These are phyloP conservation scores for Metschnikowia lachancei DNA, from an alignment of 805 yeast genomes.

Conservation along the genomic window DNA sequence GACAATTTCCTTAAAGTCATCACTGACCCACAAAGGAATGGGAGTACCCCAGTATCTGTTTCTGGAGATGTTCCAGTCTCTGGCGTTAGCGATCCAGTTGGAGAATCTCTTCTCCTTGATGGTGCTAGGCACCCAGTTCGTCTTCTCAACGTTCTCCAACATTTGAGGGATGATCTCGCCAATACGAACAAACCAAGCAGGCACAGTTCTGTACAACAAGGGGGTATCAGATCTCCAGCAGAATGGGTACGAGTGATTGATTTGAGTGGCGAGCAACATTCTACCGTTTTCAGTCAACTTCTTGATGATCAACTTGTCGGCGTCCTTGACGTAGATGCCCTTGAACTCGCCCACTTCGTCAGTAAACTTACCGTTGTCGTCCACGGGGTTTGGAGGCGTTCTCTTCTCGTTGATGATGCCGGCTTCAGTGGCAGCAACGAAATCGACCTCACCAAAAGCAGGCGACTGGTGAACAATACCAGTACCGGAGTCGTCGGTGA, in stretches of 20 bases:
- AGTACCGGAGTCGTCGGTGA: slow-evolving; percentile 93
- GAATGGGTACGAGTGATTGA: slow-evolving; percentile 96
- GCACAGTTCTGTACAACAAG: slow-evolving; percentile 90
- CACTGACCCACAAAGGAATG: slow-evolving; percentile 95
- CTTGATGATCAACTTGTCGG: slow-evolving; percentile 88
- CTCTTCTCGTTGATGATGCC: slow-evolving; percentile 71
- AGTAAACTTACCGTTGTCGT: slow-evolving; percentile 87
- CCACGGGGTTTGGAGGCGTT: slow-evolving; percentile 90
- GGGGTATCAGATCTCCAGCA: slow-evolving; percentile 99
- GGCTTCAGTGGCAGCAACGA: slow-evolving; percentile 67
- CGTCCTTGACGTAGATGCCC: slow-evolving; percentile 91
- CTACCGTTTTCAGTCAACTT: slow-evolving; percentile 74
- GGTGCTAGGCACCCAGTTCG: slow-evolving; percentile 91
- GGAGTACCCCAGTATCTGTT: slow-evolving; percentile 99
- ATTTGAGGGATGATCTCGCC: slow-evolving; percentile 84
- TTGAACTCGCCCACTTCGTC: slow-evolving; percentile 67
- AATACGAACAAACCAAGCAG: slow-evolving; percentile 97
- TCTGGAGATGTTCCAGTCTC: slow-evolving; percentile 99
- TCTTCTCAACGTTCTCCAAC: slow-evolving; percentile 77
- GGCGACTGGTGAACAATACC: slow-evolving; percentile 99
- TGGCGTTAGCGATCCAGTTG: slow-evolving; percentile 97
- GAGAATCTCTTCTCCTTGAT: slow-evolving; percentile 94
- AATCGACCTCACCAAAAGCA: slow-evolving; percentile 99
- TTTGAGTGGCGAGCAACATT: slow-evolving; percentile 72
- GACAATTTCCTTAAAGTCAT: slow-evolving; percentile 87